Conservation (phyloP, 2,329 filamentous ascomycete species). For the Thielaviopsis punctulata region DNA sequence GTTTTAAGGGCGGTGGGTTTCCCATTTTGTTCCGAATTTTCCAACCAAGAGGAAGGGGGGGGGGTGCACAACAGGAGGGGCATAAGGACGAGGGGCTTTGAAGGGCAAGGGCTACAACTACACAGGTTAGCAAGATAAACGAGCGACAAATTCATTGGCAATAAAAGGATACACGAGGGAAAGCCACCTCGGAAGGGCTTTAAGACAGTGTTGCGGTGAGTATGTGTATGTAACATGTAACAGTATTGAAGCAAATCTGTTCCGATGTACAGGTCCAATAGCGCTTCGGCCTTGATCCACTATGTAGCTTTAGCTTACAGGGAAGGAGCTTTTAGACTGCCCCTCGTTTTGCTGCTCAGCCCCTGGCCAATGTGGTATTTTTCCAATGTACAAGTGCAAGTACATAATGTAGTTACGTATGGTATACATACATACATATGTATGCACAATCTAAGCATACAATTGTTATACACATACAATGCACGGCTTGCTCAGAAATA, state of each 20-base stretch:
- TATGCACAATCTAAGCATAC: too few relatives aligned
- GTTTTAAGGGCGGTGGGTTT: slow-evolving; percentile 6
- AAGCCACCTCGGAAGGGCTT: neutral
- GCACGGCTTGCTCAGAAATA: too few relatives aligned
- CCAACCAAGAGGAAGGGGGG: too few relatives aligned
- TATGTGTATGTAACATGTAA: too few relatives aligned
- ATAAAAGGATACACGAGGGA: neutral
- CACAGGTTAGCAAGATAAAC: too few relatives aligned
- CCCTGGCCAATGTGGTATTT: slow-evolving; percentile 4
- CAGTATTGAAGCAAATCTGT: too few relatives aligned
- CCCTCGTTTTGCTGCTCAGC: neutral
- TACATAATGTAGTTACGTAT: too few relatives aligned
- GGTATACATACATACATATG: neutral
- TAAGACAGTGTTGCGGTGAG: neutral
- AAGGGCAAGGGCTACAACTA: too few relatives aligned
- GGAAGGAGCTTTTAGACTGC: neutral
- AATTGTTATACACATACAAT: too few relatives aligned
- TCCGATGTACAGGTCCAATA: too few relatives aligned
- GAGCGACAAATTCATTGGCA: neutral
- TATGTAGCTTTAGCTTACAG: neutral
- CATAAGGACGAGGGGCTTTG: neutral
- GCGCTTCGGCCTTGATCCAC: neutral
- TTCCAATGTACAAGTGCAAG: too few relatives aligned
- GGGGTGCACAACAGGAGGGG: neutral
- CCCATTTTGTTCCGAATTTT: neutral